Conservation (phyloP, 2,329 filamentous ascomycete genomes). For the Botrytis fabae region DNA sequence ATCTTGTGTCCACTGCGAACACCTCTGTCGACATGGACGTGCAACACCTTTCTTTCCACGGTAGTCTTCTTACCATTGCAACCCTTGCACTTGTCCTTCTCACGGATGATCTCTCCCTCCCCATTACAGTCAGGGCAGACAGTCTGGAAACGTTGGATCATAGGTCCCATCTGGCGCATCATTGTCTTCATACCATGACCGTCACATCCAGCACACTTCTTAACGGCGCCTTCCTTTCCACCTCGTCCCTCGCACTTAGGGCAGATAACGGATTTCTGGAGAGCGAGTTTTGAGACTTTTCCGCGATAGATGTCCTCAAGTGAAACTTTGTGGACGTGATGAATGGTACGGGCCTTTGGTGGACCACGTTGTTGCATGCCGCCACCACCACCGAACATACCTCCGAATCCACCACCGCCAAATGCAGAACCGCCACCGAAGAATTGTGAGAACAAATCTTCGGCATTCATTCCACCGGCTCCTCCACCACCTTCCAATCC, state of each 20-base stretch:
- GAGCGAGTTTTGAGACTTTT: slow-evolving; percentile 94
- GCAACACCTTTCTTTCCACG: slow-evolving; percentile 95
- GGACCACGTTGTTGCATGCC: slow-evolving; percentile 80
- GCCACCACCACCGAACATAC: slow-evolving; percentile 66
- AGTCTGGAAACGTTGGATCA: slow-evolving; percentile 99
- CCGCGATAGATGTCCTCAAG: slow-evolving; percentile 97
- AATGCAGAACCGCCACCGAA: slow-evolving; percentile 71
- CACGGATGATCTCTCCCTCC: slow-evolving; percentile 93
- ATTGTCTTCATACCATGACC: slow-evolving; percentile 99
- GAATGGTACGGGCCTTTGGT: slow-evolving; percentile 87
- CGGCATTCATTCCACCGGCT: slow-evolving; percentile 84
- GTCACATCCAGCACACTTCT: slow-evolving; percentile 86
- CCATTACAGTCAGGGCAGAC: slow-evolving; percentile 98
- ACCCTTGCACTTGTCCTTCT: slow-evolving; percentile 96
- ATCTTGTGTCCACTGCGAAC: slow-evolving; percentile 94
- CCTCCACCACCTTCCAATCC: slow-evolving; percentile 86
- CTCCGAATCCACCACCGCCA: slow-evolving; percentile 69
- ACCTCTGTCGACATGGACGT: slow-evolving; percentile 95
- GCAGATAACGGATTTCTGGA: slow-evolving; percentile 98
- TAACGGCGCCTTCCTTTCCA: slow-evolving; percentile 97
- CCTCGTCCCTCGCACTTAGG: slow-evolving; percentile 90
- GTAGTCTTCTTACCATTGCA: slow-evolving; percentile 98
- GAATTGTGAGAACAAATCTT: slow-evolving; percentile 96
- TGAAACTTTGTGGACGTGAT: slow-evolving; percentile 97
- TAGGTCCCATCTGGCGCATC: slow-evolving; percentile 99